Base-by-base conservation (phyloP, 768 basidiomycete genomes). In the Amanita subjunquillea region DNA sequence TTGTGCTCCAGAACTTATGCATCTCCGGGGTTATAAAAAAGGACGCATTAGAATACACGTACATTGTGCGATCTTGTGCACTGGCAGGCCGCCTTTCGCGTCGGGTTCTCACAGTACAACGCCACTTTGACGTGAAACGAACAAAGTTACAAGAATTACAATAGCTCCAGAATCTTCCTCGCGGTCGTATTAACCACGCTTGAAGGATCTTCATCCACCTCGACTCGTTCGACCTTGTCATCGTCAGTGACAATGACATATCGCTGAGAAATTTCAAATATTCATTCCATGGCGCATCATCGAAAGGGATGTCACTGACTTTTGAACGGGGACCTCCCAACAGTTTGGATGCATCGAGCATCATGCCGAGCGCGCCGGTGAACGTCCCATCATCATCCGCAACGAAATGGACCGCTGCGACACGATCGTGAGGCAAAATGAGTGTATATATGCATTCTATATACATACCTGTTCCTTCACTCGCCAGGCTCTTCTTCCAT, bases 301-400 rank as follows among this genome's bases (percentile, higher is more conserved):
- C n/a, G 36, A 43, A 43, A 30, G 22, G 8, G 20, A 8, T 29
- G n/a, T 30, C 64, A 30, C 57, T 39, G 17, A 79, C 82, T 75
- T 83, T 84, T 47, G 83, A 77, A 41, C 88, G 83, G 1, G 78
- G 77, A 8, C 75, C 77, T 17, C 87, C 88, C 12, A 91, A 76
- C 12, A 80, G 61, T 3, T 70, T 67, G 3, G 27, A 7, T 80
- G 73, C 1, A 27, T 27, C 27, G 27, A 27, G 27, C 27, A 27
- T 27, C 27, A 29, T 29, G 6, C 27, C 27, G 27, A 29, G 4
- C 27, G 27, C 27, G 6, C 27, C 27, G 27, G 27, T 29, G 27
- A 29, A 29, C 3, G 74, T 65, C 25, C 76, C 87, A 51, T 74
- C 73, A 64, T 91, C 88, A 55, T 87, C 86, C 8, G 82, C 76